Evolutionary conservation across 2,329 filamentous ascomycete species (phyloP).

Genomic region (Aspergillus neotritici): DNA sequence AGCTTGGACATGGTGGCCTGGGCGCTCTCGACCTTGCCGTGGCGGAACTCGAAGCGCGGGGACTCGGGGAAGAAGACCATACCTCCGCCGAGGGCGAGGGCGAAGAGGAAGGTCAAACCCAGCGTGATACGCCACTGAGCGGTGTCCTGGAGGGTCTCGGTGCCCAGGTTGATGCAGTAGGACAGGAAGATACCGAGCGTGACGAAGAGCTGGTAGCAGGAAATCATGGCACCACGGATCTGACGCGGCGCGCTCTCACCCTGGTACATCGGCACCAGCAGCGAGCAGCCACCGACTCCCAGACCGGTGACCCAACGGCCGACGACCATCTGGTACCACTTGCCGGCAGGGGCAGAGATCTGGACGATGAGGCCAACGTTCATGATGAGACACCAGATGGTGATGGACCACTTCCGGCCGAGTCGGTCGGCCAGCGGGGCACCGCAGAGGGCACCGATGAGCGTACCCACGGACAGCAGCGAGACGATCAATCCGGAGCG

Average conservation of each 20-base stretch:
- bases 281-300: constrained; percentile 41
- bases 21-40: constrained; percentile 49
- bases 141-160: constrained; percentile 35
- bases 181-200: constrained; percentile 45
- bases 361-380: constrained; percentile 41
- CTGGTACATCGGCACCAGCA: constrained; percentile 45
- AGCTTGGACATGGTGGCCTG: constrained; percentile 49
- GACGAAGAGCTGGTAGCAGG: constrained; percentile 46
- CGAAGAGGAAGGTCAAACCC: constrained; percentile 54
- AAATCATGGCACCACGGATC: constrained; percentile 43
- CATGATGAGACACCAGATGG: constrained; percentile 37
- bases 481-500: constrained; percentile 40
- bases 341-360: constrained; percentile 33
- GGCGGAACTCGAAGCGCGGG: constrained; percentile 54
- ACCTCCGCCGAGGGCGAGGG: constrained; percentile 50
- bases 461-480: constrained; percentile 40
- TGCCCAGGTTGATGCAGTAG: constrained; percentile 44
- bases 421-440: constrained; percentile 40
- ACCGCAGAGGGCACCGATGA: constrained; percentile 37
- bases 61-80: constrained; percentile 54
- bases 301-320: constrained; percentile 42
- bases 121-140: constrained; percentile 49
- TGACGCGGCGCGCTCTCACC: constrained; percentile 43
- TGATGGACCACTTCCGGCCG: constrained; percentile 41
- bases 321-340: constrained; percentile 41